These are phyloP conservation scores for Chytriomyces confervae DNA, from an alignment of 192 early-diverging fungal genomes.

Conservation along the genomic window DNA sequence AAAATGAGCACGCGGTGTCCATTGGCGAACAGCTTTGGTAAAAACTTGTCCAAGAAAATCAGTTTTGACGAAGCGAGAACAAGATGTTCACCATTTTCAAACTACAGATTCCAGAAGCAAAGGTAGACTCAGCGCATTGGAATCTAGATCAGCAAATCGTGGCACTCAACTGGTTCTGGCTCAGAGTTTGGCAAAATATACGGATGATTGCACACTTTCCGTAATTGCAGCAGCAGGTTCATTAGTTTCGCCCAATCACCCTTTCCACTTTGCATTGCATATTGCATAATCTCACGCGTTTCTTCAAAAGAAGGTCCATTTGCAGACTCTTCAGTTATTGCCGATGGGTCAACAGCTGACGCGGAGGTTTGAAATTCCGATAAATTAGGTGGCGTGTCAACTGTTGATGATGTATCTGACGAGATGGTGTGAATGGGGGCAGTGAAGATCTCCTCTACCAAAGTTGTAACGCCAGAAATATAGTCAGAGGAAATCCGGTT, in stretches of 20 bases:
- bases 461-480: neutral
- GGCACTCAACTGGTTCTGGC: conserved; percentile 66
- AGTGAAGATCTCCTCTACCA: conserved; percentile 42
- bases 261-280: conserved; percentile 26
- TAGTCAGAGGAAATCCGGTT: too few relatives aligned
- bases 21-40: conserved; percentile 52
- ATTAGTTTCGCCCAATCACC: conserved; percentile 47
- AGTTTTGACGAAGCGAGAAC: conserved; percentile 78
- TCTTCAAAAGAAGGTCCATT: neutral
- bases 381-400: neutral
- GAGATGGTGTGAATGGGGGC: neutral
- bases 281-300: conserved; percentile 21
- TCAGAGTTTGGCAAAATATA: conserved; percentile 57
- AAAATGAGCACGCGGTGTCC: conserved; percentile 54
- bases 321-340: neutral
- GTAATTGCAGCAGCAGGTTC: conserved; percentile 75
- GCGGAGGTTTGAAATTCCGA: too few relatives aligned
- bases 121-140: too few relatives aligned
- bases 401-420: neutral
- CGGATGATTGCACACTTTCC: conserved; percentile 83
- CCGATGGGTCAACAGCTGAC: neutral
- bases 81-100: conserved; percentile 56
- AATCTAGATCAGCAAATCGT: conserved; percentile 13
- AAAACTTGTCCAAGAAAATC: conserved; percentile 60
- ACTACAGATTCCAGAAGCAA: conserved; percentile 38